phyloP scores from a whole-genome alignment of 169 alveolate genomes.

The Theileria luwenshuni region DNA sequence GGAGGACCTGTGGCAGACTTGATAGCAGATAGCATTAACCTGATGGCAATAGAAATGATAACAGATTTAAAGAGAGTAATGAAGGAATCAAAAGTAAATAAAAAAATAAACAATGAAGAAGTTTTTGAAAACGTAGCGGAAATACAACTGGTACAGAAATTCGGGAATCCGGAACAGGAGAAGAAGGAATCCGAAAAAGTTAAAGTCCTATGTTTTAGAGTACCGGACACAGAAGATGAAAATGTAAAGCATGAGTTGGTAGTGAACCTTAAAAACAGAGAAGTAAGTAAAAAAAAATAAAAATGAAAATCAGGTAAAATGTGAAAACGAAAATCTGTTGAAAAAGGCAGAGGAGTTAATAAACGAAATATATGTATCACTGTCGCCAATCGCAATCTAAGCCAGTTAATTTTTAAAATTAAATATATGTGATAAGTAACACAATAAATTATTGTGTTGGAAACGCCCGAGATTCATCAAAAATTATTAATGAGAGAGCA shows the following conservation, averaged over 20 bases:
- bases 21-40: conserved; percentile 76
- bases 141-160: conserved; percentile 47
- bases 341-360: conserved; percentile 14
- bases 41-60: conserved; percentile 67
- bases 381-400: conserved; percentile 38
- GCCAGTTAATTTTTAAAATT: not conserved
- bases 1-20: conserved; percentile 77
- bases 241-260: conserved; percentile 26
- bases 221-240: conserved; percentile 32
- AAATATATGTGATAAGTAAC: not conserved
- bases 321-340: conserved; percentile 35
- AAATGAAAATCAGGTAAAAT: conserved; percentile 25
- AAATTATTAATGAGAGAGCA: not conserved
- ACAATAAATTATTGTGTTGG: not conserved
- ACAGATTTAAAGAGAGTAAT: conserved; percentile 8
- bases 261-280: conserved; percentile 29
- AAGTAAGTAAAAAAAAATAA: conserved; percentile 24
- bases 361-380: conserved; percentile 21
- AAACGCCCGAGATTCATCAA: not conserved
- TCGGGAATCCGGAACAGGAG: conserved; percentile 43
- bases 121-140: conserved; percentile 29
- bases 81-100: conserved; percentile 15
- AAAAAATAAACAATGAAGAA: conserved; percentile 10
- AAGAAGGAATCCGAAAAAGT: conserved; percentile 28
- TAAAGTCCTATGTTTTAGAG: conserved; percentile 8